These are phyloP conservation scores for Holtermannia corniformis DNA, from an alignment of 768 basidiomycete species.

Conservation along the genomic window DNA sequence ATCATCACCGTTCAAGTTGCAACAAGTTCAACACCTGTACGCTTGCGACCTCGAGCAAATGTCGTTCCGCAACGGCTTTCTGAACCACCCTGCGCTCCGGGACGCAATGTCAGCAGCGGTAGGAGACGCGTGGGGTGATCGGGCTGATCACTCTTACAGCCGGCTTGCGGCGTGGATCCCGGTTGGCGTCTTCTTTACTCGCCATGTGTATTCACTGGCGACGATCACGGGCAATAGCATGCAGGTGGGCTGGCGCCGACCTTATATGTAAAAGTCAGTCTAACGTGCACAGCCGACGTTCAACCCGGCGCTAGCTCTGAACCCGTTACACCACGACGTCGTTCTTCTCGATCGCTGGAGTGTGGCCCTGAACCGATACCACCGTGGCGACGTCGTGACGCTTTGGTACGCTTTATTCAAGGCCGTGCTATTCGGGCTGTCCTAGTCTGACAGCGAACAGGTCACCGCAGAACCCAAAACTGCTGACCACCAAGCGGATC, in stretches of 20 bases:
- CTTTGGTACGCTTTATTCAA: conserved; percentile 29
- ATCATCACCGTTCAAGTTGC: too few species aligned
- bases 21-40: too few species aligned
- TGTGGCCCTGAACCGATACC: conserved; percentile 23
- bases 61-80: neutral
- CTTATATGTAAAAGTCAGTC: too few species aligned
- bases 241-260: conserved; percentile 32
- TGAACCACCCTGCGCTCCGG: neutral
- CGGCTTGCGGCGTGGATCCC: conserved; percentile 37
- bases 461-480: conserved; percentile 39
- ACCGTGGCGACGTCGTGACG: conserved; percentile 39
- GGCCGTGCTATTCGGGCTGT: neutral
- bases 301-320: conserved; percentile 32
- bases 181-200: conserved; percentile 39
- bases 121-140: neutral
- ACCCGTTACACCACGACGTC: conserved; percentile 37
- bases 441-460: conserved; percentile 11
- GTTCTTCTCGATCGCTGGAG: conserved; percentile 40
- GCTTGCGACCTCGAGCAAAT: too few species aligned
- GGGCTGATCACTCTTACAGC: too few species aligned
- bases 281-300: conserved; percentile 37
- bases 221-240: conserved; percentile 36
- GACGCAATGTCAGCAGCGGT: neutral
- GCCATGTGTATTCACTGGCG: conserved; percentile 38
- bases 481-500: conserved; percentile 42